Evolutionary conservation across 1,139 yeast species (phyloP), one percentile per base, ranked within the genome.

Genomic region (Blastobotrys illinoisensis): DNA sequence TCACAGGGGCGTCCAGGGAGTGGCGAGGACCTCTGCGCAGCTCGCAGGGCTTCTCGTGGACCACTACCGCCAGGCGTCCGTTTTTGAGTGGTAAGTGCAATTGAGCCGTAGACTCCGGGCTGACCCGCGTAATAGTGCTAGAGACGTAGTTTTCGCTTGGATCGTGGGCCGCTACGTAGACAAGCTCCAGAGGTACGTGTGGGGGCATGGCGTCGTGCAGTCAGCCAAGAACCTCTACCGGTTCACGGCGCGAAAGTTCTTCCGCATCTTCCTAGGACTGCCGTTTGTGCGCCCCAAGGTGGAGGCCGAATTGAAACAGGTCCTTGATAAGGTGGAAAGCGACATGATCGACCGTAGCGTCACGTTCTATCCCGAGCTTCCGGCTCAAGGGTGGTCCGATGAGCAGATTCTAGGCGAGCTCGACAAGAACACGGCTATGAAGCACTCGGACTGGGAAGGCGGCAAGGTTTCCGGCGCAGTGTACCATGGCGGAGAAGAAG

Each of bases 401-500:
- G 69, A 65, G 0, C 67, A 68, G 13, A 76, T 88, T 2, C 52
- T 75, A 19, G 62, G 64, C 0, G 82, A 83, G 59, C 71, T 89
- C 58, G 66, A 63, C 9, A 53, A 56, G 16, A n/a, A 67, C 20
- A 54, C 64, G 7, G 58, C 63, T 2, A 71, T 87, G 64, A 79
- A 83, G 56, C 91, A 86, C 60, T 77, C 90, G 1, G 85, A 83
- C 56, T 91, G 97, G 97, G 78, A 81, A 65, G 76, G 78, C 50
- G 99, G 99, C 6, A 78, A 83, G 59, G 88, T 91, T 1, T 86
- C 96, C 32, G 99, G 99, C 13, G 98, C 97, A 0, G 98, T 93
- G 6, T 93, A 93, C 65, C 98, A 93, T 65, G 98, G 98, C 36
- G 97, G 97, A 6, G 75, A 79, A 16, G 88, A 86, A 14, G 72